Base-by-base conservation (phyloP, 177 flowering plant genomes). In the Vitis hybrid region DNA sequence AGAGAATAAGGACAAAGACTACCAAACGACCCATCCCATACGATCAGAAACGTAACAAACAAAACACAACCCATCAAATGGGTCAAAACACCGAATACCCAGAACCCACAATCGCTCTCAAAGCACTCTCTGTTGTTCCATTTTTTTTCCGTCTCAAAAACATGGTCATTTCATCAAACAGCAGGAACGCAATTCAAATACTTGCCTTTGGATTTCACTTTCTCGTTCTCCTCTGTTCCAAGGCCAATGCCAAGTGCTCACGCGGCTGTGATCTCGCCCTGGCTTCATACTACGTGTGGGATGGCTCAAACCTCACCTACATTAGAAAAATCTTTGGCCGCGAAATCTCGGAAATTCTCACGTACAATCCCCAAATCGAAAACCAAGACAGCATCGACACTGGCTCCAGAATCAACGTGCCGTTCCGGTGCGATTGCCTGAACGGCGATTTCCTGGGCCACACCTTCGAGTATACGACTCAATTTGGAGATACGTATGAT, bases 381-480 rank as follows among this genome's bases (percentile, higher is more conserved):
- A 69, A 26, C 58, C 60, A 19, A n/a, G 78, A 85, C 13, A 65
- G 10, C 63, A 58, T 88, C 54, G 50, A 3, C 3, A 2, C 10
- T 14, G 81, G 52, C 4, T 48, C 59, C 2, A 51, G 82, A 49
- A 65, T 88, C 19, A 74, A 75, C 59, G 52, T 85, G 2, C 86
- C 89, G 1, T 82, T 85, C 69, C 63, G 84, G 1, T 88, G 93
- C 53, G 83, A 79, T 5, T 85, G 89, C 79, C 29, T 85, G 12
- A 75, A 80, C n/a, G 83, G 76, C 5, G 79, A 80, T 12, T 81
- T 82, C 59, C 63, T 85, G 52, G 91, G 85, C 12, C 85, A 83
- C 31, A 73, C 75, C 1, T 89, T 87, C 63, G 2, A 1, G 5
- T 85, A 89, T 72, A 15, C 5, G 0, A 64, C 70, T 3, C 77